Evolutionary conservation across 2,329 filamentous ascomycete species (phyloP), one percentile per base, ranked within the genome.

Genomic region (Triangularia verruculosa): DNA sequence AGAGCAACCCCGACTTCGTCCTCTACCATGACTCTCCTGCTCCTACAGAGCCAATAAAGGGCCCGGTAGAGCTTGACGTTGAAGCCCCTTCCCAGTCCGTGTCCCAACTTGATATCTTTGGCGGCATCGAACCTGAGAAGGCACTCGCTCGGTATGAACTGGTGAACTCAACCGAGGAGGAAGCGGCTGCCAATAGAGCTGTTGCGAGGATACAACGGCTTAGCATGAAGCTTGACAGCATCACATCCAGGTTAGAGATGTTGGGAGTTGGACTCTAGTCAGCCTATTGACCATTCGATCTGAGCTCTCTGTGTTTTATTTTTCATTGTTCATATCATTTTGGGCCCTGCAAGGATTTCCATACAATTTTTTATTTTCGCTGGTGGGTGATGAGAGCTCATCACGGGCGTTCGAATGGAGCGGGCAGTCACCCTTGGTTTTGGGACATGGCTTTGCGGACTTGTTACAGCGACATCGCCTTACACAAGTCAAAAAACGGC

Each of bases 81-180:
- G 80, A 81, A 12, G 74, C 71, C 34, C 73, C 82, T 59, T 71
- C 74, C 51, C 65, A 76, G 66, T 47, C 39, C 7, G 13, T 43
- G 34, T 43, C 34, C 15, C 20, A 54, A 27, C 63, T 77, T 65
- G 73, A 80, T 67, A 75, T 83, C 67, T 82, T 85, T 54, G 82
- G 82, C 55, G 83, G 83, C 39, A 78, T 90, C 64, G 79, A 83
- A 65, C 73, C 83, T 1, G 87, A 90, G 70, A 93, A 93, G 80
- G 77, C 82, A 2, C 78, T 86, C 56, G 78, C 84, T 13, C 82
- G 84, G 57, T 86, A 85, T 70, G 85, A 90, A 68, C 81, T 93
- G n/a, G 78, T 90, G 28, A 83, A 90, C 61, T 80, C 79, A 25
- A 78, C 80, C 1, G 78, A 83, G 64, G 81, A 84, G 60, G 81